phyloP scores from a whole-genome alignment of 148 eudicot genomes.

The Rhododendron vialii region DNA sequence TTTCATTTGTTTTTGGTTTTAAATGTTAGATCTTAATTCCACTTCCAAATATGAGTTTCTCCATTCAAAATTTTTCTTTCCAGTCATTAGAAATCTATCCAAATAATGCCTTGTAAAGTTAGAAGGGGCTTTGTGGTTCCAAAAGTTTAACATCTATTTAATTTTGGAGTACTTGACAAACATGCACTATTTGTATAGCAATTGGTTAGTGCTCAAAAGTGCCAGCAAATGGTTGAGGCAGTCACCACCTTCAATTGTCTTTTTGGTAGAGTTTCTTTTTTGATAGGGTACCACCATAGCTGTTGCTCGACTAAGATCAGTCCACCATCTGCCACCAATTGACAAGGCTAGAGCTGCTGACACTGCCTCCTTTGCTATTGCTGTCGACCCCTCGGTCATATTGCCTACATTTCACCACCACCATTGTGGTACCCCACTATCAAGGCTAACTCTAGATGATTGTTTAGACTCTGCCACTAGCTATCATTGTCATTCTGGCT shows the following conservation, averaged over 20 bases:
- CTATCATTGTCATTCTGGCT: neutral
- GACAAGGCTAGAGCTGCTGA: neutral
- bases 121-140: neutral
- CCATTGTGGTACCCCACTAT: neutral
- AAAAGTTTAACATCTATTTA: no score
- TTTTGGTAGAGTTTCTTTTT: neutral
- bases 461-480: neutral
- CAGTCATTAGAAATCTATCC: neutral
- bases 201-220: no score
- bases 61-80: neutral
- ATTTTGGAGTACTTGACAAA: no score
- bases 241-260: neutral
- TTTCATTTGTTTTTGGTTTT: neutral
- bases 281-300: neutral
- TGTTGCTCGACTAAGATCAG: neutral
- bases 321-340: neutral
- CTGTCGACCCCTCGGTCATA: neutral
- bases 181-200: no score
- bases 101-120: neutral
- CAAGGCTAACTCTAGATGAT: neutral
- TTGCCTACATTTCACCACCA: neutral
- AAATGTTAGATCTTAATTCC: neutral
- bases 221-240: no score
- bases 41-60: neutral
- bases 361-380: neutral